A percentile compares a stretch with the other conserved stretches of the same genome.
These are phyloP conservation scores for Raffaelea albimanens DNA, from an alignment of 2,329 filamentous ascomycete genomes.

Conservation along the genomic window DNA sequence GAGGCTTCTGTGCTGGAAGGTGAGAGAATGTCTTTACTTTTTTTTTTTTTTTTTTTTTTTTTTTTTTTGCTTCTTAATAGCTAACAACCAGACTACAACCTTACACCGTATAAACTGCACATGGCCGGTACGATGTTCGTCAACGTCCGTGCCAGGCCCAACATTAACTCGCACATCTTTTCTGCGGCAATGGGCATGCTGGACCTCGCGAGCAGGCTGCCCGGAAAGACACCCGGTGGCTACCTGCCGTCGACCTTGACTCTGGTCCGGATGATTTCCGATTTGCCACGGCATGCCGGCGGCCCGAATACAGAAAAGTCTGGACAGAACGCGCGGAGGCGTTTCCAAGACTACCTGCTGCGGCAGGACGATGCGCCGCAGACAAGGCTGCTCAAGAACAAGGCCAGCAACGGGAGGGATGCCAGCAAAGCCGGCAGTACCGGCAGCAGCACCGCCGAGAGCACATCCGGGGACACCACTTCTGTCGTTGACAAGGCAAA, in stretches of 20 bases:
- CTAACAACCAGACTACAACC: slow-evolving; percentile 10
- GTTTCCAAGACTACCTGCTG: too few species aligned
- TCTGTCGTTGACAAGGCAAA: slow-evolving; percentile 19
- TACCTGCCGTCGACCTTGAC: slow-evolving; percentile 28
- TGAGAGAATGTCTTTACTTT: too few species aligned
- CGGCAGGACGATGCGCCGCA: too few species aligned
- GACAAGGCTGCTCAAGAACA: too few species aligned
- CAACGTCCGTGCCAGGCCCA: slow-evolving; percentile 1
- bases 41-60: too few species aligned
- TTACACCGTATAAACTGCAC: slow-evolving; percentile 21
- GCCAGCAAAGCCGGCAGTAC: neutral
- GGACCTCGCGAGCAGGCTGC: slow-evolving; percentile 14
- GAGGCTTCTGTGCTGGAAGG: too few species aligned
- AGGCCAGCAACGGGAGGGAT: slow-evolving; percentile 1
- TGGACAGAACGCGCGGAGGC: too few species aligned
- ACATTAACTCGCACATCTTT: too few species aligned
- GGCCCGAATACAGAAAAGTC: too few species aligned
- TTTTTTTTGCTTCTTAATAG: too few species aligned
- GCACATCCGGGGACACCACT: slow-evolving; percentile 8
- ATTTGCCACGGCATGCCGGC: slow-evolving; percentile 11
- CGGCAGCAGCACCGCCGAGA: neutral
- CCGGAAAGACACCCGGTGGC: slow-evolving; percentile 6
- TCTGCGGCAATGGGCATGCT: slow-evolving; percentile 27
- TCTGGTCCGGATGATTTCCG: slow-evolving; percentile 13
- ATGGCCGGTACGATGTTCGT: slow-evolving; percentile 19